phyloP scores from a whole-genome alignment of 164 flowering plant species.

The Magnolia sinica region DNA sequence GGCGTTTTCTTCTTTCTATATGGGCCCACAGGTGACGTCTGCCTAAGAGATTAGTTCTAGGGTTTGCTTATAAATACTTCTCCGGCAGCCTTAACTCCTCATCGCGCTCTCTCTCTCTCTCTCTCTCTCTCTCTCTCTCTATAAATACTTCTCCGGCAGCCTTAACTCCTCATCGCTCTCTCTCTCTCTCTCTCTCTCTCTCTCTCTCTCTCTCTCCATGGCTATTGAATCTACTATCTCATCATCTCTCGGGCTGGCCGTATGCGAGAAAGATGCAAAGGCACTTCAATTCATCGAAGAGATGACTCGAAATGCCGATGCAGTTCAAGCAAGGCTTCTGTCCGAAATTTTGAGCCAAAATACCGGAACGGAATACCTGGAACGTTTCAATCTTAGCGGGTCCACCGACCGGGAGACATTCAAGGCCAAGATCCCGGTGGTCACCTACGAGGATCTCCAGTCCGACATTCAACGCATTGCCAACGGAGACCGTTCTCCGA shows the following conservation, averaged over 20 bases:
- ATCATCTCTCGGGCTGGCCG: constrained; percentile 22
- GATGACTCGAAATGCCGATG: constrained; percentile 33
- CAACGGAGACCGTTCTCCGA: constrained; percentile 42
- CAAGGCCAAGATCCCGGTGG: constrained; percentile 33
- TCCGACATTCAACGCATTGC: constrained; percentile 44
- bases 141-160: constrained; percentile 1
- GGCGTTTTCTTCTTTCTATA: background rate
- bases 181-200: background rate
- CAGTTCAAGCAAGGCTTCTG: constrained; percentile 33
- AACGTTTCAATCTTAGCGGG: constrained; percentile 18
- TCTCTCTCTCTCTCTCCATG: constrained; percentile 10
- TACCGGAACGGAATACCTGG: constrained; percentile 37
- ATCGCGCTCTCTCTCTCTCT: background rate
- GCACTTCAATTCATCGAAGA: constrained; percentile 38
- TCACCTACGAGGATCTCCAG: constrained; percentile 40
- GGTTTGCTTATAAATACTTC: background rate
- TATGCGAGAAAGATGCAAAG: constrained; percentile 33
- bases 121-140: background rate
- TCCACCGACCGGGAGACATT: constrained; percentile 33
- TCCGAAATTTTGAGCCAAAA: constrained; percentile 33
- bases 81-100: background rate
- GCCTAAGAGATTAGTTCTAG: background rate
- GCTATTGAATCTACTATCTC: constrained; percentile 24
- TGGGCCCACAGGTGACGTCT: background rate
- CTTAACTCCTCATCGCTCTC: constrained; percentile 5